Evolutionary conservation across 1,284 basidiomycete species (phyloP).

Genomic region (Paramarasmius palmivorus): DNA sequence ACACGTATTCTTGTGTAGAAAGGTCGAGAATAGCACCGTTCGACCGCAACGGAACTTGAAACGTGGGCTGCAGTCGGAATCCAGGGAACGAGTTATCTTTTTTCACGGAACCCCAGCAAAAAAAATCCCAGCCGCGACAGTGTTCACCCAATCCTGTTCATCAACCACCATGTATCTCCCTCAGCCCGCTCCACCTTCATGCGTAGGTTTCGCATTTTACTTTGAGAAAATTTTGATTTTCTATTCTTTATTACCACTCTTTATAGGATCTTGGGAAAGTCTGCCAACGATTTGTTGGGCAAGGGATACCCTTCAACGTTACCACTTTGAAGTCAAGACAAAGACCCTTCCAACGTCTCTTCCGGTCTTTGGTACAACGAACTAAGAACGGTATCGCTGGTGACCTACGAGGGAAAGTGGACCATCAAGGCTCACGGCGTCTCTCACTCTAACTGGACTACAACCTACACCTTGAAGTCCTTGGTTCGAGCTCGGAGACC

Average conservation of each 20-base stretch:
- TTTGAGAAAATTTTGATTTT: neutral
- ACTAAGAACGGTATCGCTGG: constrained; percentile 71
- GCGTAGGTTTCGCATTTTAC: constrained; percentile 62
- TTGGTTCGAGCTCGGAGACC: constrained; percentile 97
- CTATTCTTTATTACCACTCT: neutral
- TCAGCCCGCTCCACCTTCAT: constrained; percentile 90
- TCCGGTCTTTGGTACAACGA: constrained; percentile 87
- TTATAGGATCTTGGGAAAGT: constrained; percentile 92
- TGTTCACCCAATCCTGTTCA: constrained; percentile 3
- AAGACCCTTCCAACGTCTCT: constrained; percentile 87
- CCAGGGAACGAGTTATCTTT: neutral
- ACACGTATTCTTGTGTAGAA: too few relatives aligned
- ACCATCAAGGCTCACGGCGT: constrained; percentile 87
- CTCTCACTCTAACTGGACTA: constrained; percentile 93
- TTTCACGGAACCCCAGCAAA: neutral
- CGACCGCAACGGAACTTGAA: neutral
- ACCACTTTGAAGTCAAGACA: constrained; percentile 89
- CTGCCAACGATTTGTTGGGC: constrained; percentile 90
- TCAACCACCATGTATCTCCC: constrained; percentile 33
- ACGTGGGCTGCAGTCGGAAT: neutral
- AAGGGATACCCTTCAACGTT: constrained; percentile 91
- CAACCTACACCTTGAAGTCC: constrained; percentile 88
- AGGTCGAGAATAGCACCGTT: too few relatives aligned
- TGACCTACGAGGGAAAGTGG: constrained; percentile 93
- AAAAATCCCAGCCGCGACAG: neutral